phyloP scores from a whole-genome alignment of 2,329 filamentous ascomycete genomes.

The Xylariaceae sp. region DNA sequence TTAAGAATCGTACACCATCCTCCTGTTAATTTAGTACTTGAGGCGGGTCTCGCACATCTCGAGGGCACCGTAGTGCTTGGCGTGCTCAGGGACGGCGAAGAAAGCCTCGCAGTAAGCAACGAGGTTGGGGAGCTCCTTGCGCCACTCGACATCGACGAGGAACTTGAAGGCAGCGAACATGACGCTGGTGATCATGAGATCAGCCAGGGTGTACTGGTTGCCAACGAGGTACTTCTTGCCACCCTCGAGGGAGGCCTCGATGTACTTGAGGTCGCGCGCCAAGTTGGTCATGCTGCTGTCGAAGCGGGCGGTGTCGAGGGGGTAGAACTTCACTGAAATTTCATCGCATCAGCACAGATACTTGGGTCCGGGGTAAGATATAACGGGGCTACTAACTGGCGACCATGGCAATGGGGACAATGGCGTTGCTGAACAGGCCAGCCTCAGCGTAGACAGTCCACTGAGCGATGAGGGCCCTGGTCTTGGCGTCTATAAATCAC shows the following conservation, averaged over 20 bases:
- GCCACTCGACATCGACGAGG: slow-evolving; percentile 34
- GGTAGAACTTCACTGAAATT: slow-evolving; percentile 23
- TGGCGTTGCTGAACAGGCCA: slow-evolving; percentile 23
- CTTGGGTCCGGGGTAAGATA: neutral
- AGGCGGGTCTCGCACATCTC: slow-evolving; percentile 29
- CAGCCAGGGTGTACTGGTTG: slow-evolving; percentile 35
- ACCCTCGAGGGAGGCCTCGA: slow-evolving; percentile 32
- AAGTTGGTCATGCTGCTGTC: slow-evolving; percentile 14
- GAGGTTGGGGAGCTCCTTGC: slow-evolving; percentile 31
- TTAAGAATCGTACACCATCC: neutral
- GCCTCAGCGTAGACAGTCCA: slow-evolving; percentile 42
- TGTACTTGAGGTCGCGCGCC: slow-evolving; percentile 29
- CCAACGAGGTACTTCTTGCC: slow-evolving; percentile 37
- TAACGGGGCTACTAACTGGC: slow-evolving; percentile 7
- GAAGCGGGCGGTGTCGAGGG: slow-evolving; percentile 26
- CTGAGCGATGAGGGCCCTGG: slow-evolving; percentile 39
- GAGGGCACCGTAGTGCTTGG: slow-evolving; percentile 32
- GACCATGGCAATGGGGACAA: slow-evolving; percentile 10
- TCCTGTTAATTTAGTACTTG: neutral
- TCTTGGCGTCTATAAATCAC: slow-evolving; percentile 30
- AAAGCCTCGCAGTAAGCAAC: slow-evolving; percentile 32
- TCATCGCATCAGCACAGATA: neutral
- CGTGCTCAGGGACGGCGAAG: slow-evolving; percentile 31
- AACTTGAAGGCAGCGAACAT: slow-evolving; percentile 26
- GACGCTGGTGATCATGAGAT: slow-evolving; percentile 33